phyloP scores from a whole-genome alignment of 2,329 filamentous ascomycete genomes.

The Fusarium succisae region DNA sequence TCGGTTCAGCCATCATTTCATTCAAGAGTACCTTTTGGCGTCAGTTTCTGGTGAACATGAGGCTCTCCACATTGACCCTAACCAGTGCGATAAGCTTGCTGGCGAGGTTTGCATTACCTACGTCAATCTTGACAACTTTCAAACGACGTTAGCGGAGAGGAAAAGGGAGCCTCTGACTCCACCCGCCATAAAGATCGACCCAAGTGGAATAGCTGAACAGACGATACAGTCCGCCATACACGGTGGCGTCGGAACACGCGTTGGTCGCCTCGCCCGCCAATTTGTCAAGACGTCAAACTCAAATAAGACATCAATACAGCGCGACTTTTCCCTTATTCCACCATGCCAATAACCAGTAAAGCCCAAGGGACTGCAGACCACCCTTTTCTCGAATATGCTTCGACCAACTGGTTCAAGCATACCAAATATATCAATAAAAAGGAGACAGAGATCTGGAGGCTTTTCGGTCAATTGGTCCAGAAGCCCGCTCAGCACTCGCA shows the following conservation, averaged over 20 bases:
- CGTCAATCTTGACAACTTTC: neutral
- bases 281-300: neutral
- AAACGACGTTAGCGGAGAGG: neutral
- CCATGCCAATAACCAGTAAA: accelerated
- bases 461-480: neutral
- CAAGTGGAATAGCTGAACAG: neutral
- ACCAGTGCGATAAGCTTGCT: neutral
- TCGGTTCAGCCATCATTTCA: constrained; percentile 28
- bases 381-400: neutral
- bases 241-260: neutral
- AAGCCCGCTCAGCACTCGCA: neutral
- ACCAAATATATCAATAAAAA: accelerated
- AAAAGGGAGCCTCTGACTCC: neutral
- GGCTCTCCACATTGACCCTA: neutral
- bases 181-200: neutral
- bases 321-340: accelerated
- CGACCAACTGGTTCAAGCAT: neutral
- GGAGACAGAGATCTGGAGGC: neutral
- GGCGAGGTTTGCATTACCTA: constrained; percentile 10
- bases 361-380: accelerated
- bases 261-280: neutral
- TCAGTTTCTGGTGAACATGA: neutral
- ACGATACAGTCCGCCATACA: neutral
- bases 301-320: accelerated
- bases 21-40: constrained; percentile 1